These are phyloP conservation scores for Eleusine coracana DNA, from an alignment of 176 grass and related monocot genomes.

Conservation along the genomic window DNA sequence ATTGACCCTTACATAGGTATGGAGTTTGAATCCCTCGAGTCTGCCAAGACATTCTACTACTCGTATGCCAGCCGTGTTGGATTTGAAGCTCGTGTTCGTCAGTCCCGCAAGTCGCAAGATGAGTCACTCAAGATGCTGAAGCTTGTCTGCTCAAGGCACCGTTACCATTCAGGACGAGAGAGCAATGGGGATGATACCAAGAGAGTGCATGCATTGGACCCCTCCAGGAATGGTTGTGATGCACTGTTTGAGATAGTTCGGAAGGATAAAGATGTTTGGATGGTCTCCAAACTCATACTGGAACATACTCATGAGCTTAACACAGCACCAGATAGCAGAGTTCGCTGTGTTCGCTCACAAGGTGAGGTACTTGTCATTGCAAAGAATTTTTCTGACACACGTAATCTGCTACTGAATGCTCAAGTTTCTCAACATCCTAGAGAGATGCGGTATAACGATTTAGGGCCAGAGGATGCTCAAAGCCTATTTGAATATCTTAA, in stretches of 20 bases:
- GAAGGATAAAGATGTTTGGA: slow-evolving; percentile 82
- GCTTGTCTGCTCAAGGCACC: slow-evolving; percentile 94
- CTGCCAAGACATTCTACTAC: slow-evolving; percentile 91
- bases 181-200: slow-evolving; percentile 57
- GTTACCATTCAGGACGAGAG: slow-evolving; percentile 84
- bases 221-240: slow-evolving; percentile 64
- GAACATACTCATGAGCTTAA: slow-evolving; percentile 86
- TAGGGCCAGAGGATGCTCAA: slow-evolving; percentile 84
- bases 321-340: slow-evolving; percentile 58
- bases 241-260: slow-evolving; percentile 92
- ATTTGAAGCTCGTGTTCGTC: slow-evolving; percentile 87
- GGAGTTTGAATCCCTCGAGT: slow-evolving; percentile 84
- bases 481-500: slow-evolving; percentile 78
- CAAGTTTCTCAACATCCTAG: slow-evolving; percentile 56
- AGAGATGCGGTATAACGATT: slow-evolving; percentile 77
- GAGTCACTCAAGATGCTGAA: slow-evolving; percentile 97
- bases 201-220: slow-evolving; percentile 52
- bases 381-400: slow-evolving; percentile 95
- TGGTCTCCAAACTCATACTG: slow-evolving; percentile 79
- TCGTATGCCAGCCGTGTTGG: slow-evolving; percentile 74
- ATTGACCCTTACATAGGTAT: slow-evolving; percentile 78
- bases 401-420: slow-evolving; percentile 76
- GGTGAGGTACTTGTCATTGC: slow-evolving; percentile 92
- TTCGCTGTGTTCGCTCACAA: slow-evolving; percentile 89
- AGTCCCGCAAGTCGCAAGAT: slow-evolving; percentile 82